These are phyloP conservation scores for Pharus latifolius DNA, from an alignment of 176 grass and related monocot species.

Conservation along the genomic window DNA sequence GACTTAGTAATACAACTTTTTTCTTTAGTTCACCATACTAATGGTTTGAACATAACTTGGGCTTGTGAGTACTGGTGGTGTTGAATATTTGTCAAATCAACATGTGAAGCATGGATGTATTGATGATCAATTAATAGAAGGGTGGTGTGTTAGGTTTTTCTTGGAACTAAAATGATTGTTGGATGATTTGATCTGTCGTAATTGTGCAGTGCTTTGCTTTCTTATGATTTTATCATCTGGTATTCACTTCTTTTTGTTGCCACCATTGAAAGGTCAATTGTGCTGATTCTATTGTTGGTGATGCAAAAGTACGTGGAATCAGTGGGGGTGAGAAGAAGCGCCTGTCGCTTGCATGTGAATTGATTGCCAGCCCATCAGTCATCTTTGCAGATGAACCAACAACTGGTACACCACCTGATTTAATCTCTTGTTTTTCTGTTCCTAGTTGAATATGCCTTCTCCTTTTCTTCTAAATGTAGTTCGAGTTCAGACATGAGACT, in stretches of 20 bases:
- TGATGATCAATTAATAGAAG: background rate
- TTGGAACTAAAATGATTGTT: background rate
- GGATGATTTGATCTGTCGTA: background rate
- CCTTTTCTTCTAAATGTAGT: background rate
- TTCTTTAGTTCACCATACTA: background rate
- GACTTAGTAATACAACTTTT: too few relatives aligned
- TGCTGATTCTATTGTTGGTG: slow-evolving; percentile 88
- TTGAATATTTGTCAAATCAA: background rate
- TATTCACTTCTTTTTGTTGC: background rate
- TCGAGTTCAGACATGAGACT: background rate
- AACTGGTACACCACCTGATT: slow-evolving; percentile 42
- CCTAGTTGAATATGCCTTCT: background rate
- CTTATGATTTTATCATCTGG: background rate
- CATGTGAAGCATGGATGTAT: background rate
- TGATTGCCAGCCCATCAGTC: slow-evolving; percentile 93
- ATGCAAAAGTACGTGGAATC: slow-evolving; percentile 90
- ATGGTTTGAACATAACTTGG: background rate
- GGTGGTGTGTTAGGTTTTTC: background rate
- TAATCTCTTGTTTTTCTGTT: background rate
- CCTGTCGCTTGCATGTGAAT: slow-evolving; percentile 79
- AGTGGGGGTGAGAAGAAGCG: slow-evolving; percentile 97
- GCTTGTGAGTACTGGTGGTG: background rate
- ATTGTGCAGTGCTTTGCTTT: background rate
- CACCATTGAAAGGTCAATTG: slow-evolving; percentile 55
- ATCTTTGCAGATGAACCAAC: slow-evolving; percentile 93